Base-by-base conservation (phyloP, 2,329 filamentous ascomycete species). In the Drechslerella coelobrocha region DNA sequence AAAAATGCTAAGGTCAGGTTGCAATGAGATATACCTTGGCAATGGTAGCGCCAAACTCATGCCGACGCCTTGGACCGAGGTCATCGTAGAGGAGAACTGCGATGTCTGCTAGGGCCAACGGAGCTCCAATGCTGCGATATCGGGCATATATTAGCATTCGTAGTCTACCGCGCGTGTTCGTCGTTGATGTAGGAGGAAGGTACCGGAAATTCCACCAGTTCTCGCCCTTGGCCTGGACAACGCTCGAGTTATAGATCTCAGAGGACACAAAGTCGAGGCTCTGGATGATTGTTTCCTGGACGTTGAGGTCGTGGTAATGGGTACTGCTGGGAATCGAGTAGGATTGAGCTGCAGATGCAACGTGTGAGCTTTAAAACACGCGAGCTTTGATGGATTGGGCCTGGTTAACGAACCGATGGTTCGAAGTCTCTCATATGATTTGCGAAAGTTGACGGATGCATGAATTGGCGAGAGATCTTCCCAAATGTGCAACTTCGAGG, bases 151-250 rank as follows among this genome's bases (percentile, higher is more conserved):
- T 43, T n/a, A 55, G 21, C 8, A 19, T 59, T n/a, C 21, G 24
- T 17, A 31, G 6, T 17, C 48, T 48, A 54, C 26, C 24, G 27
- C 34, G 2, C 7, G 24, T 31, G 1, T 47, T 2, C 14, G 6
- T 17, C 21, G 45, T 4, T 21, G 10, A 2, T 2, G 23, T 37
- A 23, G 50, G 23, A 17, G n/a, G 29, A 24, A 9, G n/a, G 19
- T 62, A 59, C 65, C 65, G 59, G 41, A 62, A 73, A 59, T 73
- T 73, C 72, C 72, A 73, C 72, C 72, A 73, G 34, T 73, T 66
- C 43, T 72, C 53, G 14, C 43, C 55, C 23, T 66, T 73, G 19
- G 47, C 43, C 27, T 62, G 68, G 8, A 63, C 61, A 2, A 62
- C 57, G 24, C 60, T 63, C 14, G 59, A 48, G 17, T 72, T 72